These are phyloP conservation scores for Thalassiosira mediterranea DNA, from an alignment of 352 stramenopile species.

Conservation along the genomic window DNA sequence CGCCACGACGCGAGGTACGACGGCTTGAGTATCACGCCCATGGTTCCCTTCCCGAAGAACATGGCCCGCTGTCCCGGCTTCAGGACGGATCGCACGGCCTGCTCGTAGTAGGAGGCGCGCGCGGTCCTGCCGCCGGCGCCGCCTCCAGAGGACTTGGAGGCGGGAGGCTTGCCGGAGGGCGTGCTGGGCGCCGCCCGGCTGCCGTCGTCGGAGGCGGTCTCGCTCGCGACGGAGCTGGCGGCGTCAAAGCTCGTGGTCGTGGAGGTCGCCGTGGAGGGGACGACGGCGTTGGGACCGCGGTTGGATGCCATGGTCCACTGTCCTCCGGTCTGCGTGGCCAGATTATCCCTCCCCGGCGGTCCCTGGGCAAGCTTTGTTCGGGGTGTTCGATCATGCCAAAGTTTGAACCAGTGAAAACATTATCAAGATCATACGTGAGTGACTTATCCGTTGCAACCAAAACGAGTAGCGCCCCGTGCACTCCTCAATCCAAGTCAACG, in stretches of 20 bases:
- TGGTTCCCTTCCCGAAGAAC: slow-evolving; percentile 73
- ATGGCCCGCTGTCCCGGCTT: slow-evolving; percentile 71
- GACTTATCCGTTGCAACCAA: no score
- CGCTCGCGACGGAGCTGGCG: background rate
- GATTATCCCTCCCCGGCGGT: slow-evolving; percentile 59
- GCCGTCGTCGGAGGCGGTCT: slow-evolving; percentile 11
- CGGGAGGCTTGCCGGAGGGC: slow-evolving; percentile 10
- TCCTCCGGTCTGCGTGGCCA: slow-evolving; percentile 65
- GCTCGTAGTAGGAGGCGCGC: slow-evolving; percentile 51
- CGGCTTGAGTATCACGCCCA: slow-evolving; percentile 80
- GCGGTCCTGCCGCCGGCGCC: slow-evolving; percentile 47
- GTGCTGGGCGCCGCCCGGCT: slow-evolving; percentile 9
- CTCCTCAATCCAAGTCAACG: no score
- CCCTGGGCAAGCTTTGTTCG: no score
- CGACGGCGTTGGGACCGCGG: slow-evolving; percentile 63
- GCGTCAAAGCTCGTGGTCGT: background rate
- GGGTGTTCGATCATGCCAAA: no score
- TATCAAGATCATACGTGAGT: no score
- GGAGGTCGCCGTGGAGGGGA: background rate
- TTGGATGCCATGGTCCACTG: slow-evolving; percentile 85
- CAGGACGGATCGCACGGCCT: slow-evolving; percentile 49
- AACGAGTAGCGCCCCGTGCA: no score
- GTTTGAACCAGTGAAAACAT: no score
- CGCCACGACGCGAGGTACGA: slow-evolving; percentile 67
- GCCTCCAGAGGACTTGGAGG: slow-evolving; percentile 44